Evolutionary conservation across 2,329 filamentous ascomycete species (phyloP), one percentile per base, ranked within the genome.

Genomic region (Fusarium heterosporum): DNA sequence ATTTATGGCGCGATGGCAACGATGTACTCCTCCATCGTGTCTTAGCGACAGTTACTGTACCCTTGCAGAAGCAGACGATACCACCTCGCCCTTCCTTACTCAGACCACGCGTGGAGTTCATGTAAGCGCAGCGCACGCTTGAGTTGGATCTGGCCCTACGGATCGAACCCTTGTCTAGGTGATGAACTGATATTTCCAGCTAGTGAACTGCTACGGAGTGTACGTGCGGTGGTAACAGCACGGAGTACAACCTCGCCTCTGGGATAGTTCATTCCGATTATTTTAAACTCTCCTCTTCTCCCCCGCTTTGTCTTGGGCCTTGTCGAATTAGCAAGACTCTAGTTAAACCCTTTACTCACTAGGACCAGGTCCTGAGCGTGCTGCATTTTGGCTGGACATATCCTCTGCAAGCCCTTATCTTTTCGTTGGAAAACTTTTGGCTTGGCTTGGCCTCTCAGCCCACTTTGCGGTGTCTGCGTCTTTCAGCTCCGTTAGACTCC

Each of bases 71-170:
- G 29, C 17, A 46, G 45, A 64, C 43, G 55, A 62, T 43, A 59
- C 50, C 62, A 67, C 40, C 41, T 30, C 38, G 30, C 8, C 28
- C 11, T 29, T 29, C 64, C 61, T 62, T 60, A 60, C 56, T 73
- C 66, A 60, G 57, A 54, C 59, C 66, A 73, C 73, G 49, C 63
- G 55, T 72, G 54, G 64, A 70, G 70, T 70, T 69, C 69, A 72
- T 72, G 70, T 72, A 67, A 54, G 57, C 56, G 55, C 50, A 47
- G 53, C 49, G 54, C 32, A 39, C 45, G 16, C 14, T 43, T 45
- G 11, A 43, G 22, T 22, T 22, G 22, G 22, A 29, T 40, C 30
- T 47, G 39, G 11, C 36, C 47, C 41, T 46, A 61, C 51, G 47
- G 32, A 29, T 28, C 30, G 50, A 19, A 36, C 34, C 43, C 40